phyloP scores from a whole-genome alignment of 495 filamentous ascomycete genomes.

The Tuber indicum region DNA sequence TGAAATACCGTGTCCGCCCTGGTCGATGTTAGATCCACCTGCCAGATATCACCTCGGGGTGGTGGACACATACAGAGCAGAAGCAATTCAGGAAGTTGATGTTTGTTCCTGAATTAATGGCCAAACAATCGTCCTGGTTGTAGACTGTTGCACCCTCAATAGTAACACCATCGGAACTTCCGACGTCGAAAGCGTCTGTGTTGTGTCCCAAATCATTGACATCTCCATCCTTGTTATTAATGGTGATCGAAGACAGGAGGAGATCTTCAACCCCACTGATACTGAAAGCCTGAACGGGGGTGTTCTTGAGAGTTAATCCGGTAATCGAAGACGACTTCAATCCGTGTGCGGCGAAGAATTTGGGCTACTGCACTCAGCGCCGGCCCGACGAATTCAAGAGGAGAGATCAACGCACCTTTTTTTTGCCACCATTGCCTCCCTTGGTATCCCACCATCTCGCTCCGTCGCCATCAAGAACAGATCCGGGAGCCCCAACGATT shows the following conservation, averaged over 20 bases:
- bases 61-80: slow-evolving; percentile 42
- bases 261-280: slow-evolving; percentile 49
- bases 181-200: slow-evolving; percentile 62
- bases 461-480: slow-evolving; percentile 48
- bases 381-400: background rate
- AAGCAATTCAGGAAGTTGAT: slow-evolving; percentile 26
- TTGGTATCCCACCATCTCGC: slow-evolving; percentile 51
- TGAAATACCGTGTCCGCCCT: slow-evolving; percentile 61
- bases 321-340: slow-evolving; percentile 45
- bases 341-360: slow-evolving; percentile 51
- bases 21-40: slow-evolving; percentile 46
- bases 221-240: slow-evolving; percentile 58
- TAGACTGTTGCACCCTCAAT: slow-evolving; percentile 54
- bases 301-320: slow-evolving; percentile 49
- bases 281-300: slow-evolving; percentile 58
- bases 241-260: slow-evolving; percentile 45
- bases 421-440: slow-evolving; percentile 51
- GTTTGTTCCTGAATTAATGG: slow-evolving; percentile 54
- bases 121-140: slow-evolving; percentile 62
- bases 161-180: slow-evolving; percentile 48
- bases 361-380: slow-evolving; percentile 39
- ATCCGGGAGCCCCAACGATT: slow-evolving; percentile 47
- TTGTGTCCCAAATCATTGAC: slow-evolving; percentile 51
- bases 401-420: slow-evolving; percentile 42
- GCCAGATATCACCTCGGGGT: slow-evolving; percentile 50